phyloP scores from a whole-genome alignment of 441 rosid genomes.

The Erodium chrysanthum region DNA sequence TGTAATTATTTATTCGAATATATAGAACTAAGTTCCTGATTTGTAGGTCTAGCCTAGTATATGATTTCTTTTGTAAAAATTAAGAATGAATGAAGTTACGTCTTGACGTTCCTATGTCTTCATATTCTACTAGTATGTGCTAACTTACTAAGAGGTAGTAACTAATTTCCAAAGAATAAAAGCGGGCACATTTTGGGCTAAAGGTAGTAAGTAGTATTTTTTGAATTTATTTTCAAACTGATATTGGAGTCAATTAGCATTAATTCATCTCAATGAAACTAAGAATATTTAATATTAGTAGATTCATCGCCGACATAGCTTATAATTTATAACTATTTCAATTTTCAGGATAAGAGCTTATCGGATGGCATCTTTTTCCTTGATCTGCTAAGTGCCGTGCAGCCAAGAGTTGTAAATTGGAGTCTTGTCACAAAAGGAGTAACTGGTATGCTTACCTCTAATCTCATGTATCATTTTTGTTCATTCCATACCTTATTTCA shows the following conservation, averaged over 20 bases:
- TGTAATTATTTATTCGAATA: neutral
- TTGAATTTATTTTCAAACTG: neutral
- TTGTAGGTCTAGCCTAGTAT: neutral
- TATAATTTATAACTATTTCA: neutral
- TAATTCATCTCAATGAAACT: no score
- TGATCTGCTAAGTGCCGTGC: slow-evolving; percentile 64
- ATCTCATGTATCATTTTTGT: neutral
- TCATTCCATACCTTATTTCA: neutral
- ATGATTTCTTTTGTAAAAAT: no score
- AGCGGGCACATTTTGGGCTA: neutral
- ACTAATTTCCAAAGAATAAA: no score
- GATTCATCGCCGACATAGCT: neutral
- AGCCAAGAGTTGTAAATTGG: slow-evolving; percentile 62
- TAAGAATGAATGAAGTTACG: no score
- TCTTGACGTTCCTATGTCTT: no score
- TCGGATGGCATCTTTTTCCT: slow-evolving; percentile 60
- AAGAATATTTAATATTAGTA: neutral
- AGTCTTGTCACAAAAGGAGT: slow-evolving; percentile 61
- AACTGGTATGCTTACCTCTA: slow-evolving; percentile 30
- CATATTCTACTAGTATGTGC: no score
- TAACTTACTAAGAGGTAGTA: no score
- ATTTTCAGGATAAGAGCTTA: slow-evolving; percentile 51
- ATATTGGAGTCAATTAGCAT: no score
- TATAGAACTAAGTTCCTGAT: neutral
- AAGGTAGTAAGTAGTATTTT: neutral